A percentile compares a stretch with the other conserved stretches of the same genome.
phyloP scores from a whole-genome alignment of 805 yeast genomes.

The Zygoascus bituminiphila region DNA sequence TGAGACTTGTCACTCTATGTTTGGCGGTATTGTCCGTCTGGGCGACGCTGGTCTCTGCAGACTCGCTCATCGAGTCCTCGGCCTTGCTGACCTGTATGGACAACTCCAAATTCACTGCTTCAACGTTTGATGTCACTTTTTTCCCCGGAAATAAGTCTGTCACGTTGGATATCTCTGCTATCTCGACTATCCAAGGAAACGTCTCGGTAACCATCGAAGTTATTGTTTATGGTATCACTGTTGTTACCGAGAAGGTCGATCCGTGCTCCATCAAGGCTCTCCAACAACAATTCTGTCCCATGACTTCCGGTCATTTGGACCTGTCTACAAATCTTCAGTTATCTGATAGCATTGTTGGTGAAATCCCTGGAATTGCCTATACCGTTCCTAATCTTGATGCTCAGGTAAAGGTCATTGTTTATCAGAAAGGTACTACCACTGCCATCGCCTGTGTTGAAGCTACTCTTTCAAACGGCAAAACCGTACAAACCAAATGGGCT shows the following conservation, averaged over 20 bases:
- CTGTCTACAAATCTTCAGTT: conserved; percentile 40
- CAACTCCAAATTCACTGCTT: conserved; percentile 77
- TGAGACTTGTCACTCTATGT: neutral
- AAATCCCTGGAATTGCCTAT: conserved; percentile 78
- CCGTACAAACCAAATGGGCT: conserved; percentile 87
- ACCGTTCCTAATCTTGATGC: conserved; percentile 94
- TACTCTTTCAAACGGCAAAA: conserved; percentile 73
- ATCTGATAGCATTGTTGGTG: conserved; percentile 29
- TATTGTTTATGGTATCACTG: conserved; percentile 72
- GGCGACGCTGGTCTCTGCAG: neutral
- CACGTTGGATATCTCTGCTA: conserved; percentile 61
- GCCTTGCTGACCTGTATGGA: conserved; percentile 90
- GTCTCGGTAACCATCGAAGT: conserved; percentile 58
- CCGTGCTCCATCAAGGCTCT: conserved; percentile 49
- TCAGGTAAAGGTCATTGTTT: conserved; percentile 65
- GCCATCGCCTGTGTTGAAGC: conserved; percentile 92
- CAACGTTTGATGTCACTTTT: conserved; percentile 67
- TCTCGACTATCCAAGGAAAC: conserved; percentile 67
- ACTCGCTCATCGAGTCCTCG: conserved; percentile 34
- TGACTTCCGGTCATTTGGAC: conserved; percentile 79
- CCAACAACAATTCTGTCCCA: conserved; percentile 59
- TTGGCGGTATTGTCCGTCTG: neutral
- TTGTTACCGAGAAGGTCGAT: conserved; percentile 45
- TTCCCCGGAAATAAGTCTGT: conserved; percentile 59
- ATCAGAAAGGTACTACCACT: conserved; percentile 37